A percentile compares a stretch with the other conserved stretches of the same genome.
Conservation (phyloP, 345 rosid species). For the Citrus cavaleriei region DNA sequence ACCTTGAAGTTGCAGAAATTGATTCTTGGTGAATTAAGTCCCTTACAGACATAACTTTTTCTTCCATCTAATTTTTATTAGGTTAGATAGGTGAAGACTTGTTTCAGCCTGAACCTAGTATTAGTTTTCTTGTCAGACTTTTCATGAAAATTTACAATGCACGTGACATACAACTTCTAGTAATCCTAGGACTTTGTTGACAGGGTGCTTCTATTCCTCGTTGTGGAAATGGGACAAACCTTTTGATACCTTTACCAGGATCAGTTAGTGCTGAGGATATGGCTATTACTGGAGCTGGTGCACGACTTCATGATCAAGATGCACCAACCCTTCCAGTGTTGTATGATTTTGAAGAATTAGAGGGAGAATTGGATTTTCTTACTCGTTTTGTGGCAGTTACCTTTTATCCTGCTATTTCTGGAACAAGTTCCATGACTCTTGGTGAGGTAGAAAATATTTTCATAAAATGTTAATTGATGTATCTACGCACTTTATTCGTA, state of each 20-base stretch:
- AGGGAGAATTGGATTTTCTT: conserved; percentile 90
- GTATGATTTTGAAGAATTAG: conserved; percentile 94
- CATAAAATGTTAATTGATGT: conserved; percentile 11
- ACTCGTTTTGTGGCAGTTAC: conserved; percentile 90
- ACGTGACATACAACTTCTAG: not conserved
- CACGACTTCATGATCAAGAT: conserved; percentile 77
- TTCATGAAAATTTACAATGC: not conserved
- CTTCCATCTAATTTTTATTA: not conserved
- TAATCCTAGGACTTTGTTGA: conserved; percentile 26
- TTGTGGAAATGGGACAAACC: conserved; percentile 85
- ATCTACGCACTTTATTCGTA: conserved; percentile 4
- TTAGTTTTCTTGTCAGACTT: not conserved
- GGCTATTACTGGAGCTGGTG: conserved; percentile 98
- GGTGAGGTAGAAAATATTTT: conserved; percentile 71
- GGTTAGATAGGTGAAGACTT: not conserved
- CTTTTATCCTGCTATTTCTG: conserved; percentile 83
- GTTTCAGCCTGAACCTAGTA: not conserved
- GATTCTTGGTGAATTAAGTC: not conserved
- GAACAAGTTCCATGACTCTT: conserved; percentile 70
- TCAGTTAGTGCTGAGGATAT: conserved; percentile 75
- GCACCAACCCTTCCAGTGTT: conserved; percentile 59
- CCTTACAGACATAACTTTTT: not conserved
- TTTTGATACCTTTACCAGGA: conserved; percentile 82
- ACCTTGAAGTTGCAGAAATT: not conserved
- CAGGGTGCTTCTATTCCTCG: conserved; percentile 88